Conservation (phyloP, 805 yeast genomes). For the Yamadazyma kitorensis region DNA sequence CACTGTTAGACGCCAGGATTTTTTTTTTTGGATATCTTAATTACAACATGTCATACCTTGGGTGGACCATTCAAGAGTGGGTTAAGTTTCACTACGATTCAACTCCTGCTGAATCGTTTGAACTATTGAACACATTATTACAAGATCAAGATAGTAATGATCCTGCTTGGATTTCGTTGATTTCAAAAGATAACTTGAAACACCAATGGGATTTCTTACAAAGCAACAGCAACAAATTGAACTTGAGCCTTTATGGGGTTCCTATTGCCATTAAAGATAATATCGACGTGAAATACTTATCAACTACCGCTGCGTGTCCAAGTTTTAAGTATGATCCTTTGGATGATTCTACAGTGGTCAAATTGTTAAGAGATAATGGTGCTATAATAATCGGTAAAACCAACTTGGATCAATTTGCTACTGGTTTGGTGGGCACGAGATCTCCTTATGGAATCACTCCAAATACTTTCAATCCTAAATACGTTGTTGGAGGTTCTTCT, state of each 20-base stretch:
- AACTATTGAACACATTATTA: constrained; percentile 44
- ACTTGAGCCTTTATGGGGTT: constrained; percentile 81
- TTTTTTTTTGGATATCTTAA: too few relatives aligned
- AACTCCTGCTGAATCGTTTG: constrained; percentile 60
- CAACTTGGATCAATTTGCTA: constrained; percentile 94
- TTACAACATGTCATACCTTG: constrained; percentile 33
- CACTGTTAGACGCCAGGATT: constrained; percentile 4
- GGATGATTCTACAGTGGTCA: constrained; percentile 73
- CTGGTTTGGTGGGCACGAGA: constrained; percentile 93
- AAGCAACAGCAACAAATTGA: constrained; percentile 51
- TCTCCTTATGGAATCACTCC: constrained; percentile 93
- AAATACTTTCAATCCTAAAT: constrained; percentile 68
- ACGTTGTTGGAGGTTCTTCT: constrained; percentile 93
- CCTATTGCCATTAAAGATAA: constrained; percentile 95
- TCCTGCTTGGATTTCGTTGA: constrained; percentile 91
- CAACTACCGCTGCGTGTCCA: constrained; percentile 96
- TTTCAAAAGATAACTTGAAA: constrained; percentile 54
- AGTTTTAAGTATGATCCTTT: constrained; percentile 67
- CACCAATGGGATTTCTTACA: constrained; percentile 81
- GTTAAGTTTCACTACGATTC: constrained; percentile 58
- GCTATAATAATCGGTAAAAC: constrained; percentile 94
- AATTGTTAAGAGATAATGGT: constrained; percentile 77
- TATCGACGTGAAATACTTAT: constrained; percentile 78
- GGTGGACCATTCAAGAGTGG: constrained; percentile 88
- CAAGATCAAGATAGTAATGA: constrained; percentile 51